These are phyloP conservation scores for Lecanicillium sp. DNA, from an alignment of 2,329 filamentous ascomycete genomes.

Conservation along the genomic window DNA sequence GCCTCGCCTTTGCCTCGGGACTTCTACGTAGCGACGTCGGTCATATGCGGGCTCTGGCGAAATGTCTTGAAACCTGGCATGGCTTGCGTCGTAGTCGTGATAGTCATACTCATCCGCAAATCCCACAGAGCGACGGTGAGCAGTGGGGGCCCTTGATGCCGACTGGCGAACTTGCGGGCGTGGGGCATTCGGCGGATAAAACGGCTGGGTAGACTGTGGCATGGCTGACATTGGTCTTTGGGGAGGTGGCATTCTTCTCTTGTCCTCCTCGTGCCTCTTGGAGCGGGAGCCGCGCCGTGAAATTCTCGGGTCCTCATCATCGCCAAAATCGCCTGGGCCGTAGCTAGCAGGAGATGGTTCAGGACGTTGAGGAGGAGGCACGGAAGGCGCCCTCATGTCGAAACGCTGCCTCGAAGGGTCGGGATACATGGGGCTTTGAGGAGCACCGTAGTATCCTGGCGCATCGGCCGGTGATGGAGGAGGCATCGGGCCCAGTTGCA, in stretches of 20 bases:
- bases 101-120: constrained; percentile 28
- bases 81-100: constrained; percentile 26
- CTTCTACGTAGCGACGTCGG: constrained; percentile 19
- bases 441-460: constrained; percentile 23
- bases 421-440: constrained; percentile 16
- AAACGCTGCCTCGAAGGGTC: constrained; percentile 25
- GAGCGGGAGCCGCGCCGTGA: constrained; percentile 33
- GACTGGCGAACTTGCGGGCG: constrained; percentile 15
- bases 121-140: constrained; percentile 21
- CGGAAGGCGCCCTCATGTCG: constrained; percentile 27
- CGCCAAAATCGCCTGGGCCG: constrained; percentile 31
- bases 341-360: constrained; percentile 21
- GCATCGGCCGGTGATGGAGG: constrained; percentile 7
- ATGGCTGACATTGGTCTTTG: constrained; percentile 25
- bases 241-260: constrained; percentile 41
- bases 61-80: constrained; percentile 29
- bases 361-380: constrained; percentile 25
- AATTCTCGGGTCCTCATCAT: constrained; percentile 26
- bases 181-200: constrained; percentile 18
- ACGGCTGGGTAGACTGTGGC: constrained; percentile 19
- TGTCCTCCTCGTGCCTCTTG: constrained; percentile 35
- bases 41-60: constrained; percentile 27
- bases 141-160: constrained; percentile 18
- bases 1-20: constrained; percentile 25
- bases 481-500: constrained; percentile 12